Evolutionary conservation across 208 protist species (phyloP).

Genomic region (Leishmania amazonensis): DNA sequence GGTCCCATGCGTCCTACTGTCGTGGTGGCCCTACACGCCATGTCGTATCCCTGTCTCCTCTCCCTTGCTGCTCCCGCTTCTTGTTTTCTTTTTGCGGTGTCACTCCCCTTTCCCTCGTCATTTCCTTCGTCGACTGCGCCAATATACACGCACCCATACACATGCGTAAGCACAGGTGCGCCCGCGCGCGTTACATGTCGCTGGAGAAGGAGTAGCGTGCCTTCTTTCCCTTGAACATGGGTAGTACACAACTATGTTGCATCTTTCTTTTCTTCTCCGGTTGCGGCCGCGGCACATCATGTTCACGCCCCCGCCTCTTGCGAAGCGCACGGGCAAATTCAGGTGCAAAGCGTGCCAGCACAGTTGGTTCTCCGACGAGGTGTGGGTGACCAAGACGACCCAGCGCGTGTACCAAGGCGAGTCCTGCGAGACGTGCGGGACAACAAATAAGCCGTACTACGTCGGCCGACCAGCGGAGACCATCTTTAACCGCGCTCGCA

Average conservation of each 20-base stretch:
- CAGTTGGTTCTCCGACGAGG: conserved; percentile 70
- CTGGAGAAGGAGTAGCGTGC: neutral
- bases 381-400: conserved; percentile 91
- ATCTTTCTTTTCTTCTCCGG: conserved; percentile 30
- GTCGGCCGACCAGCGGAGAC: conserved; percentile 74
- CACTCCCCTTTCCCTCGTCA: neutral
- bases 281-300: conserved; percentile 88
- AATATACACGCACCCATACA: neutral
- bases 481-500: conserved; percentile 80
- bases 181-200: too few species aligned
- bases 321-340: conserved; percentile 69
- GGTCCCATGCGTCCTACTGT: neutral
- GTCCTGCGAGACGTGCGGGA: conserved; percentile 82
- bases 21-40: neutral
- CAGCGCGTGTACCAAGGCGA: conserved; percentile 91
- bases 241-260: conserved; percentile 40
- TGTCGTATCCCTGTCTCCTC: neutral
- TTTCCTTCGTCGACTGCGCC: neutral
- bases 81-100: neutral
- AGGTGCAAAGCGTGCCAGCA: conserved; percentile 63
- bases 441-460: conserved; percentile 89
- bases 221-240: neutral
- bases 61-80: neutral
- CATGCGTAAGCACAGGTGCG: neutral
- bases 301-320: conserved; percentile 86